Base-by-base conservation (phyloP, 805 yeast genomes). In the Teunomyces panamensis region DNA sequence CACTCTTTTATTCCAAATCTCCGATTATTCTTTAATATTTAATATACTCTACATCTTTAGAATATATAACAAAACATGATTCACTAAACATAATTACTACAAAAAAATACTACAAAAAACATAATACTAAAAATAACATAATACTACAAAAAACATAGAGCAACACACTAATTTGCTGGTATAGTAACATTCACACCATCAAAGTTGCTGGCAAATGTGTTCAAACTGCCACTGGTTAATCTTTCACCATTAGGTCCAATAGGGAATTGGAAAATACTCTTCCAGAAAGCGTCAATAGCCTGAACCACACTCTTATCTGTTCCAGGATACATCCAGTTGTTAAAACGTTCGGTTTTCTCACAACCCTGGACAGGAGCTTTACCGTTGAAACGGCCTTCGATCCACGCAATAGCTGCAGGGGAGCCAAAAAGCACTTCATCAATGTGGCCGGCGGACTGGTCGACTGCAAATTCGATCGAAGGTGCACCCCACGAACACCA, bases 261-360 rank as follows among this genome's bases (percentile, higher is more conserved):
- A 0, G 41, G 41, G 11, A 17, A 7, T 6, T 20, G 28, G 10
- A 37, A 37, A 5, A 37, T 16, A n/a, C 41, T 37, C 20, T 37
- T 20, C 28, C 26, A 37, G 30, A 37, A 37, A 4, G 41, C 41
- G 2, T 24, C 9, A 10, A 44, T 13, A 1, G 14, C 11, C 3
- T 27, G 16, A 11, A 13, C 16, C 28, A 36, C 10, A 7, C 30
- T n/a, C 8, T 6, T n/a, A 7, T 13, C 20, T 9, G 79, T 44
- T 73, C 68, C 47, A 73, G 63, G 55, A 68, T 60, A 58, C 68
- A 81, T 48, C 75, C 86, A 41, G 69, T 67, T 61, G 57, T 68
- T 9, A 62, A 63, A 51, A 74, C 84, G 50, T 69, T 66, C 84
- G 79, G 39, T 45, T 33, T 43, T 53, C 16, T 42, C 27, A 39